Evolutionary conservation across 441 rosid species (phyloP), one percentile per base, ranked within the genome.

Genomic region (Adansonia rubrostipa): DNA sequence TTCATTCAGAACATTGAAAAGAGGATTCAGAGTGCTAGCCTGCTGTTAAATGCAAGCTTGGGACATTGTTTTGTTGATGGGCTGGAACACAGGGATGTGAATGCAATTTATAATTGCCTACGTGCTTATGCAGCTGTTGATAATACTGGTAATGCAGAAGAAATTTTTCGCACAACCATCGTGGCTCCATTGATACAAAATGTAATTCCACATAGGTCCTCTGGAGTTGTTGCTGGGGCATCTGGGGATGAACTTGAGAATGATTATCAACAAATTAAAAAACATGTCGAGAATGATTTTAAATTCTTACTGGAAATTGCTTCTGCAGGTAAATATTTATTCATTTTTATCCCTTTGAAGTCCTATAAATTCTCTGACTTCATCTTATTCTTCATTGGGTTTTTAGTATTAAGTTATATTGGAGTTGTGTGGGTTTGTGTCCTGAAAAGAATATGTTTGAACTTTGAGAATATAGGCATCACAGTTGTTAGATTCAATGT

Each of bases 61-160:
- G 98, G 98, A 22, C 97, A 91, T 84, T 97, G 99, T 88, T 97
- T 97, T 80, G 83, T 90, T 74, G 95, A 92, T 85, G 98, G 98
- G 54, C 84, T 96, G 79, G 95, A 92, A 78, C 90, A 92, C 77
- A 87, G 84, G 48, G 97, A 94, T 85, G 96, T 87, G 80, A 90
- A 85, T 86, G 97, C 92, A 80, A 91, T 94, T 83, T 96, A 92
- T 89, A 96, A 94, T 84, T 96, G 99, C 81, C 83, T 96, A 66
- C 94, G 97, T 78, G 98, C 99, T 64, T 94, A 93, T 83, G 98
- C 99, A 79, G 98, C 98, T 78, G 87, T 92, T 9, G 98, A 96
- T 82, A 94, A 93, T 80, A 89, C 90, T 75, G 80, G 51, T 33
- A 91, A 83, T 51, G 96, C 98, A 33, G 99, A 94, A 84, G 98